A percentile compares a stretch with the other conserved stretches of the same genome.
phyloP scores from a whole-genome alignment of 495 filamentous ascomycete genomes.

The Chaetomium tenue region DNA sequence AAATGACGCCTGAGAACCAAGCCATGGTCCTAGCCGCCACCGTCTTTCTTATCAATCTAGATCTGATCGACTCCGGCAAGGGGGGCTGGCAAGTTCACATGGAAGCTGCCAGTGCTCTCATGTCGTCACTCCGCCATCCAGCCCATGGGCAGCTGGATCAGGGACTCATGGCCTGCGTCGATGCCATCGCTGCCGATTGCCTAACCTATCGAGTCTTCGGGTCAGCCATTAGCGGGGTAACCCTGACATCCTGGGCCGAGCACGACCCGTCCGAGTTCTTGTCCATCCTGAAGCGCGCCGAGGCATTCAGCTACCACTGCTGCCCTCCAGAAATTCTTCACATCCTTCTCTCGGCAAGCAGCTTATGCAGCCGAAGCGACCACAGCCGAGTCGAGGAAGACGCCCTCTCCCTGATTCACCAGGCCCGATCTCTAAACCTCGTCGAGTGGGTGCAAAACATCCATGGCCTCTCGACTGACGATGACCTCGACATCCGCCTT shows the following conservation, averaged over 20 bases:
- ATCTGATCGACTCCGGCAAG: constrained; percentile 56
- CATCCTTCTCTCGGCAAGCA: constrained; percentile 39
- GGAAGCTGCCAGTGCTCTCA: constrained; percentile 48
- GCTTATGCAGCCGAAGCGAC: constrained; percentile 24
- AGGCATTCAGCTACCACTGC: constrained; percentile 49
- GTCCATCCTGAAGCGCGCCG: constrained; percentile 40
- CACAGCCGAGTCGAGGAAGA: not conserved
- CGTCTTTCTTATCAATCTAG: constrained; percentile 57
- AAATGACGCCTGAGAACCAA: constrained; percentile 34
- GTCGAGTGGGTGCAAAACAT: constrained; percentile 41
- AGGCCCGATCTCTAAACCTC: constrained; percentile 37
- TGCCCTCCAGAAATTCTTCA: constrained; percentile 45
- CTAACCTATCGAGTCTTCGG: constrained; percentile 47
- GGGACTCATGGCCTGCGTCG: constrained; percentile 36
- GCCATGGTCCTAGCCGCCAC: constrained; percentile 50
- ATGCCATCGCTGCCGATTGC: constrained; percentile 48
- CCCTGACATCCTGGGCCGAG: constrained; percentile 12
- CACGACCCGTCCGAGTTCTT: constrained; percentile 33
- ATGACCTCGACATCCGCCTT: constrained; percentile 41
- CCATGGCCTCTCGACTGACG: constrained; percentile 32
- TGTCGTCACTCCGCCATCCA: constrained; percentile 33
- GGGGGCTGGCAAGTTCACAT: constrained; percentile 57
- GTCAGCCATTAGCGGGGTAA: constrained; percentile 32
- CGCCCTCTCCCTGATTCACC: constrained; percentile 32
- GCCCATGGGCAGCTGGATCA: constrained; percentile 27